Conservation (phyloP, 257 asterid genomes). For the Orobanche coerulescens region DNA sequence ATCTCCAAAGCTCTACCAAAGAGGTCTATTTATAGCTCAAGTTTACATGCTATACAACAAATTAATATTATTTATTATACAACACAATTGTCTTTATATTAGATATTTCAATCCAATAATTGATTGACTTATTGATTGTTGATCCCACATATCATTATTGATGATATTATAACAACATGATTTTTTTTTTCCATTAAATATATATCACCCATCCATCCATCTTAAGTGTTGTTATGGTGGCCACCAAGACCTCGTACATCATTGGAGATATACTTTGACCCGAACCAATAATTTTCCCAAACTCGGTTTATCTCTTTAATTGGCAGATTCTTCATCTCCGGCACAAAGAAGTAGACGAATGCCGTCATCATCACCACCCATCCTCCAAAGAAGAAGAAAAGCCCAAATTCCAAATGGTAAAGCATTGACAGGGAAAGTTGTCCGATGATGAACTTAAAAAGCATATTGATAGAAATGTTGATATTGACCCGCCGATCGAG, state of each 20-base stretch:
- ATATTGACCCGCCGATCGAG: slow-evolving; percentile 46
- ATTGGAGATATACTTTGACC: slow-evolving; percentile 40
- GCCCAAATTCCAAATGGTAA: slow-evolving; percentile 37
- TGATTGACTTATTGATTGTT: too few species aligned
- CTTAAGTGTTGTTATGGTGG: neutral
- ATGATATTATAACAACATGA: too few species aligned
- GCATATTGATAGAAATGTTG: slow-evolving; percentile 39
- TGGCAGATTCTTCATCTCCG: slow-evolving; percentile 45
- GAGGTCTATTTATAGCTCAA: too few species aligned
- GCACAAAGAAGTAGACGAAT: slow-evolving; percentile 34
- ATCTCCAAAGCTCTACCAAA: too few species aligned
- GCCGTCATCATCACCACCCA: slow-evolving; percentile 37
- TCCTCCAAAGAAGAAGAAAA: slow-evolving; percentile 41
- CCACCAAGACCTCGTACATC: slow-evolving; percentile 38
- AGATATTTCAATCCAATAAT: too few species aligned
- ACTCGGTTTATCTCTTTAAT: slow-evolving; percentile 47
- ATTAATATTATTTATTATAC: too few species aligned
- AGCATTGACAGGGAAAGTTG: slow-evolving; percentile 39
- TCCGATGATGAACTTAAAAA: slow-evolving; percentile 42
- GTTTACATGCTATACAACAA: too few species aligned
- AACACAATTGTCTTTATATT: too few species aligned
- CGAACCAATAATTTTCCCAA: slow-evolving; percentile 50
- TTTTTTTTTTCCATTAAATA: too few species aligned
- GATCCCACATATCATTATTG: too few species aligned
- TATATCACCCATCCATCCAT: too few species aligned